Conservation (phyloP, 2,329 filamentous ascomycete species). For the Pyricularia sp. region DNA sequence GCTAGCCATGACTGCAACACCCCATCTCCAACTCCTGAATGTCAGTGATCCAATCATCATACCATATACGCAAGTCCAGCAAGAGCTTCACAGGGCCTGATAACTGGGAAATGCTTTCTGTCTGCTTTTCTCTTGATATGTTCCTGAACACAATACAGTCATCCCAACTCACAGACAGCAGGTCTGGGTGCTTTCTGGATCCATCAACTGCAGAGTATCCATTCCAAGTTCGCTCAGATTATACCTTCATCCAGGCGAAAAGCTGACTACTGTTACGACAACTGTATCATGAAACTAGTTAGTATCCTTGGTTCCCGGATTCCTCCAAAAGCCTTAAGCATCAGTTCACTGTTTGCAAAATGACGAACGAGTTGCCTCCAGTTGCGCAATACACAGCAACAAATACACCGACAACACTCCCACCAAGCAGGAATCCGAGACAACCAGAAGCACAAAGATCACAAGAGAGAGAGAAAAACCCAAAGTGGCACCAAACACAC, state of each 20-base stretch:
- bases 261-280: neutral
- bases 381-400: neutral
- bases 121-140: neutral
- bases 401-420: neutral
- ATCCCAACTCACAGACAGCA: neutral
- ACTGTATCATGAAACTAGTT: neutral
- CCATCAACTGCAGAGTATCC: neutral
- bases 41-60: neutral
- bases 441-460: neutral
- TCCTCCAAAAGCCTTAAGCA: neutral
- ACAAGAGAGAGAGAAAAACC: neutral
- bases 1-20: neutral
- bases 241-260: neutral
- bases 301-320: too few relatives aligned
- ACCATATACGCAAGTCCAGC: too few relatives aligned
- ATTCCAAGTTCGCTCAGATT: neutral
- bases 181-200: too few relatives aligned
- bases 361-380: neutral
- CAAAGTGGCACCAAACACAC: neutral
- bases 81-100: too few relatives aligned
- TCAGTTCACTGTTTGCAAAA: neutral
- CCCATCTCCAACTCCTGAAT: neutral
- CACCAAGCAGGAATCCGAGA: neutral
- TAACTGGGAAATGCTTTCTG: too few relatives aligned
- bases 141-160: neutral